A percentile compares a stretch with the other conserved stretches of the same genome.
Conservation (phyloP, 1,284 basidiomycete species). For the Neolentinus lepideus region DNA sequence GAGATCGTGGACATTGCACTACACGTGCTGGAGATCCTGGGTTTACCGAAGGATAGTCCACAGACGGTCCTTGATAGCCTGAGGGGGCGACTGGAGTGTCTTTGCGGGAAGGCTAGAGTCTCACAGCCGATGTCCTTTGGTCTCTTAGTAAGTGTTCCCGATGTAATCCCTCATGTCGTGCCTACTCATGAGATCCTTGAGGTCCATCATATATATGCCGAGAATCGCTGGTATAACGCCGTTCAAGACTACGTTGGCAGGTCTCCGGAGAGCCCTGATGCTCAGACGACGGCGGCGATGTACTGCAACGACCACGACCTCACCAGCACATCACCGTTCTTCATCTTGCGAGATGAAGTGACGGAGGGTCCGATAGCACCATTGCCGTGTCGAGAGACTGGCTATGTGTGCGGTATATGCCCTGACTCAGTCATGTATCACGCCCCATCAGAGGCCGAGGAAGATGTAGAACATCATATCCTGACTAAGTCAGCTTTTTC, state of each 20-base stretch:
- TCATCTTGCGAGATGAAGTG: not conserved
- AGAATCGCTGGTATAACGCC: not conserved
- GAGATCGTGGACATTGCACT: not conserved
- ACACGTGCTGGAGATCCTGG: not conserved
- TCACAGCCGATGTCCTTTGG: not conserved
- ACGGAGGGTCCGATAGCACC: not conserved
- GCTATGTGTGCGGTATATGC: not conserved
- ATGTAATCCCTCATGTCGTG: not conserved
- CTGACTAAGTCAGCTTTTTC: not conserved
- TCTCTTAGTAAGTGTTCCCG: not conserved
- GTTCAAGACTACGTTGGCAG: not conserved
- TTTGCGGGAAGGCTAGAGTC: not conserved
- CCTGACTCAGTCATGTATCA: not conserved
- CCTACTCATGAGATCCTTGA: not conserved
- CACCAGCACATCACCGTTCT: not conserved
- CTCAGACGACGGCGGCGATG: too few relatives aligned
- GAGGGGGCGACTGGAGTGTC: not conserved
- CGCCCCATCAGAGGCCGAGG: not conserved
- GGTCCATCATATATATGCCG: not conserved
- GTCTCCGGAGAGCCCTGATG: not conserved
- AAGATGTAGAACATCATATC: not conserved
- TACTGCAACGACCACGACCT: slow-evolving; percentile 2
- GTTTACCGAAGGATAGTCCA: not conserved
- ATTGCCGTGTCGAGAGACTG: too few relatives aligned
- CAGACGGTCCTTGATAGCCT: not conserved